Evolutionary conservation across 306 rosid genomes (phyloP).

Genomic region (Gastrolobium villosum): DNA sequence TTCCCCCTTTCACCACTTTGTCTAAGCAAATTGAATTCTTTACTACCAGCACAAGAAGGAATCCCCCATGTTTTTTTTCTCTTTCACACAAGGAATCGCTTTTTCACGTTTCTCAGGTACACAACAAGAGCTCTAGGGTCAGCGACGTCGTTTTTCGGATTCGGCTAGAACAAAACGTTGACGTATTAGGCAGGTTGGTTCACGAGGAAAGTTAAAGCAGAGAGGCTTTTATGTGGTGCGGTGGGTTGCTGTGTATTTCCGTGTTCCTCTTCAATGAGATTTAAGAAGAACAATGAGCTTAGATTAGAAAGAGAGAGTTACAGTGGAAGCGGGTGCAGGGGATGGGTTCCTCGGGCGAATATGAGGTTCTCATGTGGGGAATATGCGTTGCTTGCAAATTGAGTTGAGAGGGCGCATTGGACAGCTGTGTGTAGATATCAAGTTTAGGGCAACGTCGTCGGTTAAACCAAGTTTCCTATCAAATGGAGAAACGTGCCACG

Average conservation of each 20-base stretch:
- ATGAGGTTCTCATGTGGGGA: conserved; percentile 26
- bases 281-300: background rate
- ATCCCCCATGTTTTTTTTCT: no score
- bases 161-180: conserved; percentile 14
- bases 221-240: background rate
- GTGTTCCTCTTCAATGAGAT: background rate
- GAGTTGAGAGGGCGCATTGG: conserved; percentile 5
- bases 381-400: conserved; percentile 44
- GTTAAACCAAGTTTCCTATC: conserved; percentile 8
- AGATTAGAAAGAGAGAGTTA: background rate
- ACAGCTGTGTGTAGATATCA: conserved; percentile 28
- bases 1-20: conserved; percentile 27
- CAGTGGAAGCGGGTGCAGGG: background rate
- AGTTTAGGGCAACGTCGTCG: conserved; percentile 48
- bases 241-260: conserved; percentile 12
- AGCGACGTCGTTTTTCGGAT: conserved; percentile 52
- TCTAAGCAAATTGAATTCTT: conserved; percentile 26
- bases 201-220: background rate
- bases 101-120: background rate
- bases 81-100: conserved; percentile 34
- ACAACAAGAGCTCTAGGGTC: background rate
- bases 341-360: background rate
- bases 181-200: conserved; percentile 12
- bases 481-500: background rate
- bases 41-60: conserved; percentile 11